Percentiles rank a stretch among this genome's conserved stretches.
These are phyloP conservation scores for Penicillium steckii DNA, from an alignment of 495 filamentous ascomycete genomes.

Conservation along the genomic window DNA sequence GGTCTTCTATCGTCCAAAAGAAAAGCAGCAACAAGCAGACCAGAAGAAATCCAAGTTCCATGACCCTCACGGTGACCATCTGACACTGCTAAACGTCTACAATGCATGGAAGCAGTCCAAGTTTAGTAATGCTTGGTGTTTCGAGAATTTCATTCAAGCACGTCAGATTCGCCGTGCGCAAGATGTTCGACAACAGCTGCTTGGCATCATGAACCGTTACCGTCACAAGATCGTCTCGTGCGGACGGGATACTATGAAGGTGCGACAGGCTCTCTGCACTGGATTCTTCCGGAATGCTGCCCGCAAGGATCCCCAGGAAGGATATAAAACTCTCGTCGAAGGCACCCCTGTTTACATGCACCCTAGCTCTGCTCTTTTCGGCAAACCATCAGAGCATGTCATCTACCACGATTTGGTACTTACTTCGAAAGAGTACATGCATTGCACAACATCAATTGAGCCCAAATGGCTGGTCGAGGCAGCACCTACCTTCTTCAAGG, in stretches of 20 bases:
- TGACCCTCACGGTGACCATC: slow-evolving; percentile 89
- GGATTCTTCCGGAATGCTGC: slow-evolving; percentile 97
- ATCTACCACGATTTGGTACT: slow-evolving; percentile 87
- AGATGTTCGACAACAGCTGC: slow-evolving; percentile 88
- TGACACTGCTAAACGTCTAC: slow-evolving; percentile 95
- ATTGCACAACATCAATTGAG: slow-evolving; percentile 85
- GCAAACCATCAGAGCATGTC: slow-evolving; percentile 93
- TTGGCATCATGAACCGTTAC: slow-evolving; percentile 90
- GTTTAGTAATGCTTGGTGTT: slow-evolving; percentile 87
- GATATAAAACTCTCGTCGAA: slow-evolving; percentile 95
- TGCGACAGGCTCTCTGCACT: slow-evolving; percentile 86
- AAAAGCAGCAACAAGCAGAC: slow-evolving; percentile 93
- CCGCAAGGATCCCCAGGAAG: slow-evolving; percentile 92
- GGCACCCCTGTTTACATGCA: slow-evolving; percentile 94
- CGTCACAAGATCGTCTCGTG: slow-evolving; percentile 77
- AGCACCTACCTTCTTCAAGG: slow-evolving; percentile 97
- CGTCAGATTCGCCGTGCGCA: slow-evolving; percentile 82
- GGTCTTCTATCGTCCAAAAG: slow-evolving; percentile 92
- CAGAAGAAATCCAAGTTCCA: slow-evolving; percentile 98
- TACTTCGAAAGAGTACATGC: slow-evolving; percentile 98
- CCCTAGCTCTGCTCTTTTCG: slow-evolving; percentile 85
- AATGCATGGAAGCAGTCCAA: slow-evolving; percentile 86
- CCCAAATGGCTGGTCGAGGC: slow-evolving; percentile 90
- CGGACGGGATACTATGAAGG: slow-evolving; percentile 80
- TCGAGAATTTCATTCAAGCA: slow-evolving; percentile 96